Evolutionary conservation across 2,329 filamentous ascomycete genomes (phyloP), one percentile per base, ranked within the genome.

Genomic region (Alternaria ventricosa): DNA sequence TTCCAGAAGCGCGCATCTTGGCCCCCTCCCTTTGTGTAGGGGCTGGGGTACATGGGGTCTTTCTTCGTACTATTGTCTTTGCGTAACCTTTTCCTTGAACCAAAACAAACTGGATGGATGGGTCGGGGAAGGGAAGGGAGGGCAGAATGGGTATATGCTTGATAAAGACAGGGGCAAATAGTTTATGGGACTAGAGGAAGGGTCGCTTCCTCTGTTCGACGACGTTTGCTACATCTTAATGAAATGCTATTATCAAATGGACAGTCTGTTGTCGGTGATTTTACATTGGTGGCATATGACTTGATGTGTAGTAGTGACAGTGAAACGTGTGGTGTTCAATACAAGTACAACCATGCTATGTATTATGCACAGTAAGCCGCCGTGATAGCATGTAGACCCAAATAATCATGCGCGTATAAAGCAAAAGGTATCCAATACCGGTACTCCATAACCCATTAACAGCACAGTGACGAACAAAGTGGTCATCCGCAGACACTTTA

Each of bases 361-460:
- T 51, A n/a, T 33, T 51, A n/a, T 20, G 9, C 18, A 51, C 1
- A 22, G 18, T 15, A 7, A 51, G 15, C 12, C 12, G 36, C 12
- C 28, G 28, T 51, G 49, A 33, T 36, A 22, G 49, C 28, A 51
- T 33, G 28, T 15, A 25, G 30, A 25, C 20, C 20, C 30, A 23
- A 7, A 53, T 36, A 53, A 53, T 53, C 49, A 53, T 53, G 1
- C 30, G 36, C 49, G 28, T 9, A 18, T 18, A 60, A 61, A 47
- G 30, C 60, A 61, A 63, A 50, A 67, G 63, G 61, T 64, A 65
- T 63, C 61, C 53, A 57, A 60, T 62, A 64, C 36, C 55, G 41
- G 33, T 45, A 36, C 59, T 51, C 59, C 28, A 20, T 27, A 46
- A 53, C 58, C 56, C 57, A 55, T 50, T 20, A 41, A 28, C 27